Evolutionary conservation across 352 stramenopile genomes (phyloP), one percentile per base, ranked within the genome.

Genomic region (Pythium phragmiticola): DNA sequence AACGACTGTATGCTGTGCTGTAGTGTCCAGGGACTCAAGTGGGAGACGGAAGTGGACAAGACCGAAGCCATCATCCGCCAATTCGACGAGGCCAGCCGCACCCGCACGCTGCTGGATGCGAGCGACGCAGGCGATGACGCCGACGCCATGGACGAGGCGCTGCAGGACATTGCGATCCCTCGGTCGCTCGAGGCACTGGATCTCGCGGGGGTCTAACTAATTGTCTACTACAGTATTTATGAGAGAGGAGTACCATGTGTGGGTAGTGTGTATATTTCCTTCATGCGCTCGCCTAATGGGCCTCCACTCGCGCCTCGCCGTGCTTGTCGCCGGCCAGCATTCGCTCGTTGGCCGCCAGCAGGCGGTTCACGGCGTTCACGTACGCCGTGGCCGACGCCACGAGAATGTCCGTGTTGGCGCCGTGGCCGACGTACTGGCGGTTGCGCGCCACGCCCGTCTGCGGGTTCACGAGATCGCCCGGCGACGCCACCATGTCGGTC

Each of bases 381-480:
- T 96, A 96, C 3, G 88, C 88, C 21, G 87, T 95, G 41, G 89
- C 89, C 1, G 84, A 94, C 3, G 88, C 86, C 17, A 96, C 88
- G 33, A 96, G 71, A 57, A 96, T 96, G 69, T 96, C 88, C 36
- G 83, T 94, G 78, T 96, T 94, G 36, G 88, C 88, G 46, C 88
- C 88, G 70, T 95, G 86, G 57, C 88, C 88, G 17, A 95, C 89
- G 70, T 94, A 96, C 69, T 94, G 89, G 57, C 87, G 84, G 69
- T 85, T 82, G 65, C 84, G 87, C 17, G 76, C 69, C 36, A 87
- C 72, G 65, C 84, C 88, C 8, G 88, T 96, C 80, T 96, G 88
- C 28, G 88, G 84, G 73, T 96, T 96, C 63, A 94, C 80, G 45
- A 94, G 74, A 53, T 84, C 82, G 21, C 69, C 66, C 3, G 60